Conservation (phyloP, 2,329 filamentous ascomycete genomes). For the Endocalyx cinctus region DNA sequence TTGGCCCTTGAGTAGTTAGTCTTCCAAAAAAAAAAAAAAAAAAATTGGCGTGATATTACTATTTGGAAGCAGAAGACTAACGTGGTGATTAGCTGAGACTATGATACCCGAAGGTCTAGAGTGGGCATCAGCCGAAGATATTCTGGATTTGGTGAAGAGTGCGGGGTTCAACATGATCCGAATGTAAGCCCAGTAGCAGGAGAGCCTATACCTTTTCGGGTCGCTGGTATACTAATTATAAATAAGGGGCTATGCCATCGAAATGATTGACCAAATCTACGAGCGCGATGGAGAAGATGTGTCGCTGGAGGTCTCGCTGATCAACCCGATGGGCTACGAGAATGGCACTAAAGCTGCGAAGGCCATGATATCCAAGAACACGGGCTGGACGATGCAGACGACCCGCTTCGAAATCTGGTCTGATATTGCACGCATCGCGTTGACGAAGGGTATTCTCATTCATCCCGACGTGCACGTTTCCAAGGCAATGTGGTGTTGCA, state of each 20-base stretch:
- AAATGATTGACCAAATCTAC: constrained; percentile 45
- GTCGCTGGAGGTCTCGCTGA: constrained; percentile 27
- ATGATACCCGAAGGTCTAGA: constrained; percentile 51
- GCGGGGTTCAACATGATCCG: constrained; percentile 48
- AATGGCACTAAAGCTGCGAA: constrained; percentile 41
- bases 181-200: constrained; percentile 22
- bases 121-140: constrained; percentile 40
- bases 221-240: too few relatives aligned
- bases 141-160: constrained; percentile 40
- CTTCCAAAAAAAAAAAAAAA: too few relatives aligned
- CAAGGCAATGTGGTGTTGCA: constrained; percentile 37
- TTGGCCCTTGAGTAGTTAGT: constrained; percentile 21
- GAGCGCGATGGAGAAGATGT: constrained; percentile 30
- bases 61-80: constrained; percentile 9
- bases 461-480: constrained; percentile 31
- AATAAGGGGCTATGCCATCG: constrained; percentile 39
- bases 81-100: constrained; percentile 32
- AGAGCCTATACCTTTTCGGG: too few relatives aligned
- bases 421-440: constrained; percentile 25
- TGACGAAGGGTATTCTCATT: constrained; percentile 26
- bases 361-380: constrained; percentile 43
- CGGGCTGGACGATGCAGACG: constrained; percentile 37
- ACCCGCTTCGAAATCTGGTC: constrained; percentile 35
- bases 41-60: too few relatives aligned
- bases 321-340: constrained; percentile 32